A percentile compares a stretch with the other conserved stretches of the same genome.
phyloP scores from a whole-genome alignment of 371 early-diverging fungal genomes.

The Zopfochytrium polystomum region DNA sequence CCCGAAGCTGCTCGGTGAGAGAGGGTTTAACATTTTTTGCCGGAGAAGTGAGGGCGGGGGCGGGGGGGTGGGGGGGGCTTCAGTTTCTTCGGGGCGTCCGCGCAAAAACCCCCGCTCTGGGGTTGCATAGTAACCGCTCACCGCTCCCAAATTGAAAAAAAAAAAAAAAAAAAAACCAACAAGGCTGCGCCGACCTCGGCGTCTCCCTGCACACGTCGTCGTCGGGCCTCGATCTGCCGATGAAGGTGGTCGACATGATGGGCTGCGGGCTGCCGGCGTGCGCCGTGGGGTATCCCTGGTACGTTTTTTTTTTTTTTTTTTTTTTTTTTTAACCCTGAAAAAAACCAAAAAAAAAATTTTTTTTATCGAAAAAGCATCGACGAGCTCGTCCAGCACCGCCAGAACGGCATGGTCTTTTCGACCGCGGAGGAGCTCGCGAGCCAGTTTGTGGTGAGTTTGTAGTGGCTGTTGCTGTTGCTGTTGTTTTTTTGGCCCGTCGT shows the following conservation, averaged over 20 bases:
- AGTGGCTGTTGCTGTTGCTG: not conserved
- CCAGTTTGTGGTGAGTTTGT: slow-evolving; percentile 31
- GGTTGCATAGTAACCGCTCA: too few species aligned
- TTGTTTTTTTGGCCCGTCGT: not conserved
- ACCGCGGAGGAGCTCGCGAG: slow-evolving; percentile 61
- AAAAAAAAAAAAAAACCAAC: too few species aligned
- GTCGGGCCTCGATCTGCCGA: slow-evolving; percentile 92
- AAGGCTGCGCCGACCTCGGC: slow-evolving; percentile 86
- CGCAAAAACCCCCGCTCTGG: not conserved
- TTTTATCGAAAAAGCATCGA: slow-evolving; percentile 52
- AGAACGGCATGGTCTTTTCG: slow-evolving; percentile 79
- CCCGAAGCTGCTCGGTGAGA: slow-evolving; percentile 69
- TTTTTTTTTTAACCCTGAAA: slow-evolving; percentile 6
- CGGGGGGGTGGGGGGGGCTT: too few species aligned
- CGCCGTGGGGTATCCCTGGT: slow-evolving; percentile 71
- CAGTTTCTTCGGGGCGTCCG: not conserved
- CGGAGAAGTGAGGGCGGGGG: not conserved
- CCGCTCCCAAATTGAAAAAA: too few species aligned
- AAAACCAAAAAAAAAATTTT: slow-evolving; percentile 6
- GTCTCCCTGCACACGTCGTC: slow-evolving; percentile 88
- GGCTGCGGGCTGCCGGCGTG: slow-evolving; percentile 91
- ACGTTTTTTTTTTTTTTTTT: slow-evolving; percentile 7
- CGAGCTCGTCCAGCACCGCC: slow-evolving; percentile 72
- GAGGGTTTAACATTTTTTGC: not conserved
- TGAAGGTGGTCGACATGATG: slow-evolving; percentile 98